Conservation (phyloP, 2,329 filamentous ascomycete genomes). For the Trichoderma sp. region DNA sequence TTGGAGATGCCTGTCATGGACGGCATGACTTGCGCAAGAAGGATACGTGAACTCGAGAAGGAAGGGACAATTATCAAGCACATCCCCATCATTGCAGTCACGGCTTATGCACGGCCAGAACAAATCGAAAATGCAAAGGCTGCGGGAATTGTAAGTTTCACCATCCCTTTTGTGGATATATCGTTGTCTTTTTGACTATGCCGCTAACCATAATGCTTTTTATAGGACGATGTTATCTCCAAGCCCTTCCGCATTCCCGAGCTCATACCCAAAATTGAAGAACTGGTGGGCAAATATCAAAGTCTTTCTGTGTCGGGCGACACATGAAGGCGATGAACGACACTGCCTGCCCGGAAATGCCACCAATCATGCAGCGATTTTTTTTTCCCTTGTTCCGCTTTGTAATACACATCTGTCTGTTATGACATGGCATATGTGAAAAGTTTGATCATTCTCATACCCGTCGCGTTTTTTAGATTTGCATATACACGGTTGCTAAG, state of each 20-base stretch:
- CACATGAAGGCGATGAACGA: conserved; percentile 18
- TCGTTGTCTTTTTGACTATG: neutral
- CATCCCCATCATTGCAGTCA: conserved; percentile 82
- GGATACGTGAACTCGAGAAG: conserved; percentile 69
- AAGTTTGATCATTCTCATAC: conserved; percentile 1
- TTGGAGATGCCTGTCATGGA: conserved; percentile 86
- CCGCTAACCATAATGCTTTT: neutral
- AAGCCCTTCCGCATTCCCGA: conserved; percentile 81
- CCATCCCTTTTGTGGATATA: neutral
- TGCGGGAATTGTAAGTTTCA: conserved; percentile 68
- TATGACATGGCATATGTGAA: neutral
- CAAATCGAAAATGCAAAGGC: conserved; percentile 72
- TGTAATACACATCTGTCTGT: neutral
- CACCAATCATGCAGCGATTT: neutral
- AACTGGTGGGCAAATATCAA: conserved; percentile 52
- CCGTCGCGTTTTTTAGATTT: conserved; percentile 6
- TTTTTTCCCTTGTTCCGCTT: neutral
- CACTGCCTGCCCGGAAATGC: neutral
- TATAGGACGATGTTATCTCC: conserved; percentile 72
- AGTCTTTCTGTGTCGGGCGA: conserved; percentile 37
- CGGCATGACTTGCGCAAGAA: conserved; percentile 71
- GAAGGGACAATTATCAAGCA: conserved; percentile 64
- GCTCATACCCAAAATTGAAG: conserved; percentile 68
- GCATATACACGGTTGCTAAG: conserved; percentile 15
- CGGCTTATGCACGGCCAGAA: conserved; percentile 75